Evolutionary conservation across 2,329 filamentous ascomycete species (phyloP).

Genomic region (Pseudocercospora macadamiae): DNA sequence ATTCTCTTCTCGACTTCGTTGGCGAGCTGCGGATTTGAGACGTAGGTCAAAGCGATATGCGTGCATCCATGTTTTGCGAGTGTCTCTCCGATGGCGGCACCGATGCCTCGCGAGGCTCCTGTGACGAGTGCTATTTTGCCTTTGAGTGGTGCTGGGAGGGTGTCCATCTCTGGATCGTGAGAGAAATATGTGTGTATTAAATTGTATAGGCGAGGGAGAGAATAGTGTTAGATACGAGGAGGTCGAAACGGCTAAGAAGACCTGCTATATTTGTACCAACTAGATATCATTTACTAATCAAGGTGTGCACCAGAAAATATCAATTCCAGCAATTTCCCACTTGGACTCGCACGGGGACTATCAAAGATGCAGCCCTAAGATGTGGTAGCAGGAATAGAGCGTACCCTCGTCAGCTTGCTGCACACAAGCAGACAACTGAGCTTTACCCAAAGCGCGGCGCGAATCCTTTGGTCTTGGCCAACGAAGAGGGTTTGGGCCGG

Average conservation of each 20-base stretch:
- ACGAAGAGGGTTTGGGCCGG: too few species aligned
- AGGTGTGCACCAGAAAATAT: too few species aligned
- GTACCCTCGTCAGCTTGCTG: background rate
- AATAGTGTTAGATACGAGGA: too few species aligned
- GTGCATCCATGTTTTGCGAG: slow-evolving; percentile 19
- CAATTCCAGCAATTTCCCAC: too few species aligned
- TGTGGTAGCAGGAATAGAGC: too few species aligned
- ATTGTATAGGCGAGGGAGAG: background rate
- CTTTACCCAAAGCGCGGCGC: background rate
- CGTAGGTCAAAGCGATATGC: slow-evolving; percentile 22
- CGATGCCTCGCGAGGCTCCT: slow-evolving; percentile 20
- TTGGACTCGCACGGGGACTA: too few species aligned
- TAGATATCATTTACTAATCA: too few species aligned
- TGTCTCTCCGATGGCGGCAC: slow-evolving; percentile 15
- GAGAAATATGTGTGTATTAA: background rate
- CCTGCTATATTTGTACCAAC: too few species aligned
- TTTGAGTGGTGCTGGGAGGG: slow-evolving; percentile 14
- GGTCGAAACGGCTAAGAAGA: too few species aligned
- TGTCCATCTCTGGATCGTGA: slow-evolving; percentile 4
- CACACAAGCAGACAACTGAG: background rate
- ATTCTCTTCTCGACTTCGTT: slow-evolving; percentile 11
- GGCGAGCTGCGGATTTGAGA: slow-evolving; percentile 13
- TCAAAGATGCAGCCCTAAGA: too few species aligned
- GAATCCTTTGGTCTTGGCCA: background rate
- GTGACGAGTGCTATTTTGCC: slow-evolving; percentile 16